Evolutionary conservation across 2,329 filamentous ascomycete species (phyloP), one percentile per base, ranked within the genome.

Genomic region (Botrytis hyacinthi): DNA sequence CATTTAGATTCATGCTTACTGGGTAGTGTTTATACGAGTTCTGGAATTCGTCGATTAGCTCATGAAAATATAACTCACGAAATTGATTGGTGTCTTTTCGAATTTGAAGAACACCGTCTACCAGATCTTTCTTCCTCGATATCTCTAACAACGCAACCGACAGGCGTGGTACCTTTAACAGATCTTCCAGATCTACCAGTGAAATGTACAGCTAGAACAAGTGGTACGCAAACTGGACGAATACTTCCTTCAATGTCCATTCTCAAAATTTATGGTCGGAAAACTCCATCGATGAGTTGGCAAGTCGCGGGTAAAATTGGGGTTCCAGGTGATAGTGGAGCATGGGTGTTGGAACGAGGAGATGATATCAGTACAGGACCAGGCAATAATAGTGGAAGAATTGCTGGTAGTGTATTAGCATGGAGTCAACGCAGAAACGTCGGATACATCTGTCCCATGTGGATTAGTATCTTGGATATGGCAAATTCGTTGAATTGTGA

Each of bases 361-460:
- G 95, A 98, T 81, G 95, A 92, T 10, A 95, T 95, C 6, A 95
- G 95, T 0, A 98, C 95, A 95, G 89, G 98, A 6, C 90, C 98
- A n/a, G 59, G 69, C 26, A 68, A 68, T 59, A 54, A 87, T 9
- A 86, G 90, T n/a, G 94, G 94, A 1, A 88, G 90, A 54, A 89
- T 98, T 4, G 96, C 93, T 78, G 95, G 95, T 0, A 95, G 98
- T 79, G 93, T 98, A 0, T 86, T 98, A 20, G 95, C 95, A 0
- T 97, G 92, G 90, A 95, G 92, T 77, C 88, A 90, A 76, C 89
- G 91, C 75, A 95, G 93, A 80, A 89, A 89, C 60, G 91, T 94
- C 8, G 94, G 94, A 0, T 98, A 97, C 81, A 96, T 98, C 75
- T 96, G 94, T 75, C 95, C 95, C 0, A 98, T 98, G 95, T 93